Evolutionary conservation across 2,329 filamentous ascomycete species (phyloP).

Genomic region (Chaetomiaceae sp.): DNA sequence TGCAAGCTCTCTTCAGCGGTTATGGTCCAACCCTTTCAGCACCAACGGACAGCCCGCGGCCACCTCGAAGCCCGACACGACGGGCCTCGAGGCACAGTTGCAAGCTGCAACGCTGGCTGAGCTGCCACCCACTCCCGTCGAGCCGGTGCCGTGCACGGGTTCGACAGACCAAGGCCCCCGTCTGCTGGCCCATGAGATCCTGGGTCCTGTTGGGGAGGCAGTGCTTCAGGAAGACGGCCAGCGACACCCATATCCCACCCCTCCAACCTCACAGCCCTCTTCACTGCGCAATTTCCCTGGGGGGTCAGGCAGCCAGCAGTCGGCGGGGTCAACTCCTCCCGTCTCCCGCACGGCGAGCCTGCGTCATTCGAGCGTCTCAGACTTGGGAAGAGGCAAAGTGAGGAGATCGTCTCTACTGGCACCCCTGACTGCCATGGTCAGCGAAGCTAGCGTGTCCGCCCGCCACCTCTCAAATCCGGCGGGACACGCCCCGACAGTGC

Average conservation of each 20-base stretch:
- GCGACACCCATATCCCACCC: slow-evolving; percentile 51
- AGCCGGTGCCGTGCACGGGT: slow-evolving; percentile 20
- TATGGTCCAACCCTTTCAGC: slow-evolving; percentile 37
- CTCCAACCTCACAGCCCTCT: slow-evolving; percentile 48
- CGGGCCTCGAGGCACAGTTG: slow-evolving; percentile 21
- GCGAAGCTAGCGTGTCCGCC: slow-evolving; percentile 59
- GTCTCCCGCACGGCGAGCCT: slow-evolving; percentile 34
- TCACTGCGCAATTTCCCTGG: slow-evolving; percentile 42
- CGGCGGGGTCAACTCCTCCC: slow-evolving; percentile 31
- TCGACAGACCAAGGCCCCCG: slow-evolving; percentile 28
- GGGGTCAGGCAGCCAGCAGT: slow-evolving; percentile 38
- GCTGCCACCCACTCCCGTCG: slow-evolving; percentile 24
- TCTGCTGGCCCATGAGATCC: slow-evolving; percentile 38
- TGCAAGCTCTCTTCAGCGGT: slow-evolving; percentile 65
- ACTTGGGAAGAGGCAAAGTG: slow-evolving; percentile 38
- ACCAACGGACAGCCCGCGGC: slow-evolving; percentile 37
- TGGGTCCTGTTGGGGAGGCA: slow-evolving; percentile 30
- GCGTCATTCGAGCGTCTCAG: slow-evolving; percentile 41
- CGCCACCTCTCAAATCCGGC: slow-evolving; percentile 65
- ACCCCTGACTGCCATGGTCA: slow-evolving; percentile 61
- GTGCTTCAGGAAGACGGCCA: slow-evolving; percentile 30
- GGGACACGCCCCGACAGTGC: slow-evolving; percentile 48
- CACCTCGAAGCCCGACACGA: slow-evolving; percentile 27
- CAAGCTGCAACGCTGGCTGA: slow-evolving; percentile 23
- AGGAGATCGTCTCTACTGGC: slow-evolving; percentile 45